Percentiles rank a stretch among this genome's conserved stretches.
Evolutionary conservation across 2,329 filamentous ascomycete species (phyloP).

Genomic region (Geosmithia morbida): DNA sequence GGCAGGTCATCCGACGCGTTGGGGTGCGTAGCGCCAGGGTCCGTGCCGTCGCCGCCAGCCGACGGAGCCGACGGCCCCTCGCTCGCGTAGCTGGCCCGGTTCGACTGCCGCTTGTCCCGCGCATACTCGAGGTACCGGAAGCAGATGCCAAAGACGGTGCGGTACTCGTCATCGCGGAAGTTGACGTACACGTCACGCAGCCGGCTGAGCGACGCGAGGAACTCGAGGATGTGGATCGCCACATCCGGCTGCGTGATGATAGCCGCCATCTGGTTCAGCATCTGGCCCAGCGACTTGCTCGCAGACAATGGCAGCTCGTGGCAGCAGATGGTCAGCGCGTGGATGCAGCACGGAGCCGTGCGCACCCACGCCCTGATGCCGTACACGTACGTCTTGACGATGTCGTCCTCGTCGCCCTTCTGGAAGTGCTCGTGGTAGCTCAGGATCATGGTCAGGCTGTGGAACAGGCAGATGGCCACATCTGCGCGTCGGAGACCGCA

Average conservation of each 20-base stretch:
- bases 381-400: constrained; percentile 73
- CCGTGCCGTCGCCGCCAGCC: constrained; percentile 2
- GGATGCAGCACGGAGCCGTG: constrained; percentile 85
- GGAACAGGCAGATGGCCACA: constrained; percentile 77
- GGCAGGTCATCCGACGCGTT: constrained; percentile 57
- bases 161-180: constrained; percentile 82
- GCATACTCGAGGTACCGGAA: constrained; percentile 88
- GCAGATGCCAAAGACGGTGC: constrained; percentile 88
- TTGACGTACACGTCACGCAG: constrained; percentile 77
- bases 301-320: constrained; percentile 84
- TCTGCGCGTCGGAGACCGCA: constrained; percentile 75
- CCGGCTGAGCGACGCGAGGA: constrained; percentile 77
- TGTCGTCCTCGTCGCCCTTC: constrained; percentile 76
- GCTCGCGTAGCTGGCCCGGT: constrained; percentile 27
- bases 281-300: constrained; percentile 69
- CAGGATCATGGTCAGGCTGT: constrained; percentile 73
- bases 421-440: constrained; percentile 80
- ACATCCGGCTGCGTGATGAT: constrained; percentile 90
- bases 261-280: constrained; percentile 86
- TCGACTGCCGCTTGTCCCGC: constrained; percentile 45
- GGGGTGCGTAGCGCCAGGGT: constrained; percentile 8
- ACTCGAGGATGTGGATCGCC: constrained; percentile 90
- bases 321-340: constrained; percentile 87
- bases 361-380: constrained; percentile 76
- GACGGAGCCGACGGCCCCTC: constrained; percentile 13